Evolutionary conservation across 208 protist species (phyloP), one percentile per base, ranked within the genome.

Genomic region (Entamoeba histolytica): DNA sequence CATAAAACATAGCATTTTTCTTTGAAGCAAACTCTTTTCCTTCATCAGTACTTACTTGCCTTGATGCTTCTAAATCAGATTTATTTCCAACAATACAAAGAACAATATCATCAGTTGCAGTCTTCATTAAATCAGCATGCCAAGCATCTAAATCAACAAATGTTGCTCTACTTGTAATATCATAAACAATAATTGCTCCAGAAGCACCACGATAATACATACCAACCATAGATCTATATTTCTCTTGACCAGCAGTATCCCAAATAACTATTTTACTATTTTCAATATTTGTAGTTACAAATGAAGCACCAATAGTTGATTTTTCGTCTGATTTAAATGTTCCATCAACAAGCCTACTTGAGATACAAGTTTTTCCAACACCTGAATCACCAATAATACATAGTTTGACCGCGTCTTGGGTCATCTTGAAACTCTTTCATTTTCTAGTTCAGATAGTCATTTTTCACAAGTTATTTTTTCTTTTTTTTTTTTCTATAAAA

Each of bases 171-270:
- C 35, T 39, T 28, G n/a, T 44, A 31, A 91, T 91, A 6, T 91
- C 73, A 91, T 44, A 91, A 91, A 91, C 73, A n/a, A 91, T 44
- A 91, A 91, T n/a, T 14, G 73, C 73, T 7, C 28, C 73, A 4
- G 73, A n/a, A 44, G 73, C 73, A 12, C 73, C 73, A 12, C 73
- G 28, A 39, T 91, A 87, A 87, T 87, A 87, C 8, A 87, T 12
- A 31, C 61, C 17, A 87, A 87, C 61, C 28, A 91, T 91, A 91
- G n/a, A 91, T 35, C 73, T n/a, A 19, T 44, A 91, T 39, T 39
- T 91, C 73, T 92, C 91, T 55, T 92, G 39, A 31, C 91, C 91
- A 57, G 91, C 91, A 55, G 91, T 92, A 92, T 92, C 91, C 91
- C 91, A 92, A 39, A 92, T 92, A 55, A 55, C 44, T 10, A 92